Conservation (phyloP, 2,329 filamentous ascomycete species). For the Neofusicoccum parvum region DNA sequence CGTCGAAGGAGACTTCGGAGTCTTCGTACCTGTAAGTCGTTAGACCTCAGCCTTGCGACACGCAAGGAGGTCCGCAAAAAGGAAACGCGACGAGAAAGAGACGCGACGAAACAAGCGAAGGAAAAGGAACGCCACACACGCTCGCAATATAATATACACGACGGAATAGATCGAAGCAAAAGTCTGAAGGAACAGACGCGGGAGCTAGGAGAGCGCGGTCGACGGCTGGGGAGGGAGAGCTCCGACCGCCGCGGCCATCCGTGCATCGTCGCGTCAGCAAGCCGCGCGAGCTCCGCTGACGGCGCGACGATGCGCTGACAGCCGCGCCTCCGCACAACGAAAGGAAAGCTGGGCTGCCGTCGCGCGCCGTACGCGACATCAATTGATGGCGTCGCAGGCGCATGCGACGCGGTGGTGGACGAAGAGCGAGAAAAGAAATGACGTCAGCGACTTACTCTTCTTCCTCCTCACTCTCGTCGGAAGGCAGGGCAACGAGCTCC, state of each 20-base stretch:
- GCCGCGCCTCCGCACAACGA: background rate
- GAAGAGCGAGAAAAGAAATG: conserved; percentile 4
- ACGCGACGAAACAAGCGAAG: background rate
- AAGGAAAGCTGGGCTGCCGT: background rate
- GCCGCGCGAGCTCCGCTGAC: conserved; percentile 13
- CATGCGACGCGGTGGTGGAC: conserved; percentile 3
- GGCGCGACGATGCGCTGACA: background rate
- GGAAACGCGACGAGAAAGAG: background rate
- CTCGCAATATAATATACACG: background rate
- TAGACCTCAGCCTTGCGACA: conserved; percentile 12
- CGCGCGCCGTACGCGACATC: conserved; percentile 5
- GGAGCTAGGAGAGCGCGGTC: conserved; percentile 1
- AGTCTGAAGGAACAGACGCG: background rate
- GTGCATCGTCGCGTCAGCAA: conserved; percentile 8
- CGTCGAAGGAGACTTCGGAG: conserved; percentile 21
- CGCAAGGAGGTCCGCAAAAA: background rate
- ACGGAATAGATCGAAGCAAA: background rate
- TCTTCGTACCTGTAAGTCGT: conserved; percentile 21
- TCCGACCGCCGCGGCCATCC: conserved; percentile 7
- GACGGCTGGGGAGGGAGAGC: background rate
- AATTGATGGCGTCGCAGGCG: conserved; percentile 6
- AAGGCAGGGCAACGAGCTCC: conserved; percentile 21
- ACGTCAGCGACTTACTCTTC: conserved; percentile 23
- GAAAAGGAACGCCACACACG: background rate
- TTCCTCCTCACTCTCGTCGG: conserved; percentile 17